A percentile compares a stretch with the other conserved stretches of the same genome.
phyloP scores from a whole-genome alignment of 495 filamentous ascomycete species.

The Lasiosphaeria ovina region DNA sequence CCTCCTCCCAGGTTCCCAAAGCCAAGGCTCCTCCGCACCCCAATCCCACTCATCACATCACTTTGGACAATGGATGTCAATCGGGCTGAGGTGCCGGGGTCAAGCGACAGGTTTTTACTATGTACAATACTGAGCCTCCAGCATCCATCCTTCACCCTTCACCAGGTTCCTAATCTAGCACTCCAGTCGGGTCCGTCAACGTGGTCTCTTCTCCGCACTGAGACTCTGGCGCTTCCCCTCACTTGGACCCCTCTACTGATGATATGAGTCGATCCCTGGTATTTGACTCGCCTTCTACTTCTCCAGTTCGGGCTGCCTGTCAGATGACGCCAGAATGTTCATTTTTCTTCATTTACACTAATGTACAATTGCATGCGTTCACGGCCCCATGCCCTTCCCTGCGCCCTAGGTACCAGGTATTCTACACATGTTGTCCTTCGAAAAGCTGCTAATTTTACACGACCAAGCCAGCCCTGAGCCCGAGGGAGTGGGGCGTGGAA shows the following conservation, averaged over 20 bases:
- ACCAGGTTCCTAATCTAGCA: neutral
- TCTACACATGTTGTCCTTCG: no score
- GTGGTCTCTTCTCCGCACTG: conserved; percentile 25
- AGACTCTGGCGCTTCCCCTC: conserved; percentile 18
- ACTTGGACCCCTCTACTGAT: conserved; percentile 7
- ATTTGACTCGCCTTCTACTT: conserved; percentile 1
- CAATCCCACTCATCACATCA: neutral
- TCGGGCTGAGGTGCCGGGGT: neutral
- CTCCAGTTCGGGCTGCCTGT: conserved; percentile 2
- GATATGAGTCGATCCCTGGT: conserved; percentile 8
- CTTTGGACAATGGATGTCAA: neutral
- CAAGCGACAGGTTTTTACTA: neutral
- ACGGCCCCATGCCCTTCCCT: neutral
- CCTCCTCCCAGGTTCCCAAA: neutral
- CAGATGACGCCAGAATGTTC: neutral
- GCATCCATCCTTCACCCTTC: conserved; percentile 1
- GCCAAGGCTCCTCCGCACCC: neutral
- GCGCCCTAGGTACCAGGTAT: no score
- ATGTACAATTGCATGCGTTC: neutral
- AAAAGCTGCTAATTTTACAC: conserved; percentile 17
- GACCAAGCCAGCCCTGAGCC: conserved; percentile 9
- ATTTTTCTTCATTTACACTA: neutral
- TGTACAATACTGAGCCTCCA: neutral
- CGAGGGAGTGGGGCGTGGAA: conserved; percentile 3
- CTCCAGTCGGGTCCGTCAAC: neutral